Conservation (phyloP, 345 rosid species). For the Fremontodendron californicum region DNA sequence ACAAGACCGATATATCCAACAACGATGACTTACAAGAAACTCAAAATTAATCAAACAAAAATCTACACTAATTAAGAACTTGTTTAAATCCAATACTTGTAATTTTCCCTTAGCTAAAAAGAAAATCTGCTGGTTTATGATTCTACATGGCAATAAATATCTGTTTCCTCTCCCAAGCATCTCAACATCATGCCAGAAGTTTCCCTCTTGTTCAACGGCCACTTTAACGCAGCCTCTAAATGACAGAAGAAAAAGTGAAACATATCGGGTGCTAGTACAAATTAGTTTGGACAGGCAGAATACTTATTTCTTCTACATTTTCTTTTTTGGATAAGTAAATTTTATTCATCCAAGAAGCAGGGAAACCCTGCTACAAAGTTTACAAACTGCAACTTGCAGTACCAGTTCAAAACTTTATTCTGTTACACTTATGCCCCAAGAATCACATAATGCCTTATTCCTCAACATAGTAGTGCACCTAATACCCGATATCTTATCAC, state of each 20-base stretch:
- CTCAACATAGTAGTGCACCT: too few species aligned
- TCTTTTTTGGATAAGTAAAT: too few species aligned
- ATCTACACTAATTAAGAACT: background rate
- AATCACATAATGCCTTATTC: too few species aligned
- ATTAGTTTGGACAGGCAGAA: background rate
- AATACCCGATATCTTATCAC: too few species aligned
- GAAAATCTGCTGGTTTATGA: background rate
- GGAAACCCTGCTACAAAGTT: too few species aligned
- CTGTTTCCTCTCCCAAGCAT: background rate
- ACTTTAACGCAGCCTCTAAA: background rate
- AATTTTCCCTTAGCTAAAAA: background rate
- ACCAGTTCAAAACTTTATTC: too few species aligned
- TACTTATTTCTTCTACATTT: too few species aligned
- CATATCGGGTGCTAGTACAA: background rate
- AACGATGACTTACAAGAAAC: background rate
- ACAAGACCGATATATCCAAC: background rate
- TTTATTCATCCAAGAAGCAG: too few species aligned
- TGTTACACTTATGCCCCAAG: too few species aligned
- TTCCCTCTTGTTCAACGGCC: background rate
- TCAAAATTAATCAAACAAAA: background rate
- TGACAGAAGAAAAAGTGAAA: background rate
- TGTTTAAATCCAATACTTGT: background rate
- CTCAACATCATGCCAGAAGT: background rate
- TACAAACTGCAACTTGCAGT: too few species aligned
- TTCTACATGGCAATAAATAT: background rate